phyloP scores from a whole-genome alignment of 306 rosid genomes.

The Hippophae tibetana region DNA sequence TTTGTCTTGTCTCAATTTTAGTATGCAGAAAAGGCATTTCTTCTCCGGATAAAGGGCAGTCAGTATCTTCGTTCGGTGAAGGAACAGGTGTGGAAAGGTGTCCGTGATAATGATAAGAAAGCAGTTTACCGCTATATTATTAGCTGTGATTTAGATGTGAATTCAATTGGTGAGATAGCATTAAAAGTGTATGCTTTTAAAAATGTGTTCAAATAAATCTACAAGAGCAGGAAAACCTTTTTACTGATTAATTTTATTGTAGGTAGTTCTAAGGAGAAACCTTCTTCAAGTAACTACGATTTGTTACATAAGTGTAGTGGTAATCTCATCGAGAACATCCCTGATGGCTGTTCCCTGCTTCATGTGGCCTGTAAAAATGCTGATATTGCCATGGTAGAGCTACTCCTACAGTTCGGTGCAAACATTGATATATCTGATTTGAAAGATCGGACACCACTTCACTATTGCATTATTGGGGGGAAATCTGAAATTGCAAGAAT shows the following conservation, averaged over 20 bases:
- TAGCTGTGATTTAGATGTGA: constrained; percentile 40
- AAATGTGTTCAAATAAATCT: constrained; percentile 13
- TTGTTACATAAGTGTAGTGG: constrained; percentile 23
- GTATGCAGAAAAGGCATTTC: constrained; percentile 56
- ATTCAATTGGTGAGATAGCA: constrained; percentile 28
- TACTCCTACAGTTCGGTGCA: constrained; percentile 70
- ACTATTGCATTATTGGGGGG: constrained; percentile 40
- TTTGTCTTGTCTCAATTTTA: constrained; percentile 32
- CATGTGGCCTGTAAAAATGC: constrained; percentile 68
- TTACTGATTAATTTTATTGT: constrained; percentile 16
- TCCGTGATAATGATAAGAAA: constrained; percentile 55
- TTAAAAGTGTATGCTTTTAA: constrained; percentile 30
- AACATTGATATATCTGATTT: constrained; percentile 48
- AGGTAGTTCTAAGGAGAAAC: constrained; percentile 30
- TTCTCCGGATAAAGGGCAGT: constrained; percentile 26
- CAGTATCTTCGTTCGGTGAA: constrained; percentile 24
- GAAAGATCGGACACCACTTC: constrained; percentile 54
- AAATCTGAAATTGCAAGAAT: constrained; percentile 39
- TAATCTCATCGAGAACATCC: constrained; percentile 1
- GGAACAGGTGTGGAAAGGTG: constrained; percentile 45
- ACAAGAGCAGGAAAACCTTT: constrained; percentile 11
- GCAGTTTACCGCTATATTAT: constrained; percentile 51
- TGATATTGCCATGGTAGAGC: constrained; percentile 69
- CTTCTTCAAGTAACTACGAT: constrained; percentile 34
- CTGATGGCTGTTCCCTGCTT: constrained; percentile 47